Evolutionary conservation across 768 basidiomycete genomes (phyloP).

Genomic region (Leucocoprinus birnbaumii): DNA sequence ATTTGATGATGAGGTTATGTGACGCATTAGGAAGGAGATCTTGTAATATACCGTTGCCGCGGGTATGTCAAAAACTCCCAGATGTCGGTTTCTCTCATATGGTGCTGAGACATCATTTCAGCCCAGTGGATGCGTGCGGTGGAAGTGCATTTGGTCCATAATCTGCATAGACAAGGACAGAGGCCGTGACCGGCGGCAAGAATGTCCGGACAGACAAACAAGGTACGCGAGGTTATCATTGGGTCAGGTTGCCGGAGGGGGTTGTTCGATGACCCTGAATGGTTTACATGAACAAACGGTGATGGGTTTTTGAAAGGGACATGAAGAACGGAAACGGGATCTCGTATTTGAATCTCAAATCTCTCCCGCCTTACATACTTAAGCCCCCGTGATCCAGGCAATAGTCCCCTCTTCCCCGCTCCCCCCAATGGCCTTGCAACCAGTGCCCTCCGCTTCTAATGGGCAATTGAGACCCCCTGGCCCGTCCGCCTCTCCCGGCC

Average conservation of each 20-base stretch:
- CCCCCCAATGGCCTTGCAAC: not conserved
- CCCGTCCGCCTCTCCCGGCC: not conserved
- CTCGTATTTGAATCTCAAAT: constrained; percentile 1
- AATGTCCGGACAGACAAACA: not conserved
- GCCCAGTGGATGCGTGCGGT: too few species aligned
- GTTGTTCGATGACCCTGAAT: not conserved
- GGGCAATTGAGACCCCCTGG: not conserved
- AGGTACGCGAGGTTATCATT: constrained; percentile 9
- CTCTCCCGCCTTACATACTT: constrained; percentile 5
- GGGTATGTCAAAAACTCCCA: not conserved
- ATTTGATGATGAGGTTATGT: not conserved
- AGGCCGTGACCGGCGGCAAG: not conserved
- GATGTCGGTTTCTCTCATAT: too few species aligned
- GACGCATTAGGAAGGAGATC: not conserved
- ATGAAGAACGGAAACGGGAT: not conserved
- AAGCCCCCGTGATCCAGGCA: constrained; percentile 8
- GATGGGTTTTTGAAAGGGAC: too few species aligned
- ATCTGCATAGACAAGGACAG: not conserved
- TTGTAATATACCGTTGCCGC: not conserved
- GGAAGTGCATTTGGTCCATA: too few species aligned
- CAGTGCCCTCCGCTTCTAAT: not conserved
- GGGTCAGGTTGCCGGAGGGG: not conserved
- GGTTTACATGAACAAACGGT: not conserved
- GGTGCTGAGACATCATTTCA: too few species aligned
- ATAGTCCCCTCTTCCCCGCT: too few species aligned